Percentiles rank a stretch among this genome's conserved stretches.
Conservation (phyloP, 2,329 filamentous ascomycete genomes). For the Trichoderma citrinoviride region DNA sequence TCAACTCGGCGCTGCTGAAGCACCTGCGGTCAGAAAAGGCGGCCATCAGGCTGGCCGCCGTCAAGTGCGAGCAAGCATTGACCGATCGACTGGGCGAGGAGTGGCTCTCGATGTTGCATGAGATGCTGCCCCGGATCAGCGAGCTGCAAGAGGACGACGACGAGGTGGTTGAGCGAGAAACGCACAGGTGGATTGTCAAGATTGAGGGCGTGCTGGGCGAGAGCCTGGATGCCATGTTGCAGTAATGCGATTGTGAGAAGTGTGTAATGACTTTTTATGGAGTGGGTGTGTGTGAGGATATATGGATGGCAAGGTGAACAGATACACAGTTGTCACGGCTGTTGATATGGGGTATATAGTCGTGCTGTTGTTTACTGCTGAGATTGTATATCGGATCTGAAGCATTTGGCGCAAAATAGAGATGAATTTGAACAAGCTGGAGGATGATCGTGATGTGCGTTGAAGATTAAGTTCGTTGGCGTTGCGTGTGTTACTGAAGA, state of each 20-base stretch:
- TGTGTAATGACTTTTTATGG: not conserved
- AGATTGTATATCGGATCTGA: not conserved
- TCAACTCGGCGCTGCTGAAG: conserved; percentile 76
- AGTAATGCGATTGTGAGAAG: conserved; percentile 49
- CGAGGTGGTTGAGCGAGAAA: conserved; percentile 86
- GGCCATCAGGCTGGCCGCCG: conserved; percentile 73
- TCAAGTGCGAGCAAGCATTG: conserved; percentile 76
- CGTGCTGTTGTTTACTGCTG: not conserved
- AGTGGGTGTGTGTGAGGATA: not conserved
- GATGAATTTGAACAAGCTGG: not conserved
- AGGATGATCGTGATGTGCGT: not conserved
- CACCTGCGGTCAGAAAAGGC: conserved; percentile 72
- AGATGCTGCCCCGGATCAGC: conserved; percentile 95
- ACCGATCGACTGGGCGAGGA: conserved; percentile 84
- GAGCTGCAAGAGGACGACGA: conserved; percentile 97
- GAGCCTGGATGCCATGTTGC: conserved; percentile 87
- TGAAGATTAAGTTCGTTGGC: too few relatives aligned
- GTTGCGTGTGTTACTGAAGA: too few relatives aligned
- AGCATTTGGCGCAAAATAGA: conserved; percentile 13
- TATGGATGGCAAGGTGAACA: not conserved
- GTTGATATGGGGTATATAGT: conserved; percentile 1
- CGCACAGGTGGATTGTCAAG: conserved; percentile 81
- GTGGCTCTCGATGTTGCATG: conserved; percentile 85
- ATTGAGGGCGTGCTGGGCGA: conserved; percentile 90
- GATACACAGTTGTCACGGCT: not conserved